phyloP scores from a whole-genome alignment of 2,329 filamentous ascomycete species.

The Gyromitra esculenta region DNA sequence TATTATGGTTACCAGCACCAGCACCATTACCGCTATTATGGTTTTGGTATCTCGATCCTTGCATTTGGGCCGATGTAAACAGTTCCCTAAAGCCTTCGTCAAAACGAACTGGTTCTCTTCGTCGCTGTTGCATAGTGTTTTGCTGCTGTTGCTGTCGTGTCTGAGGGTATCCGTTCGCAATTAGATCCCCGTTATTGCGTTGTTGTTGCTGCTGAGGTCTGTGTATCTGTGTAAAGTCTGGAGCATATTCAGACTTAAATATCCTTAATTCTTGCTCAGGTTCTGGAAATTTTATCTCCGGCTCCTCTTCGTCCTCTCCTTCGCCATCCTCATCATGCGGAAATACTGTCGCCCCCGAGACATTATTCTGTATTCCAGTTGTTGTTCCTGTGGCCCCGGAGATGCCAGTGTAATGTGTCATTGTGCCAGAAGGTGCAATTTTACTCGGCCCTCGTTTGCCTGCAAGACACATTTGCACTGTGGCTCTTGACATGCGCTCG shows the following conservation, averaged over 20 bases:
- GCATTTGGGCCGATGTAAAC: conserved; percentile 47
- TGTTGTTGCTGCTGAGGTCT: conserved; percentile 31
- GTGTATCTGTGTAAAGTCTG: conserved; percentile 47
- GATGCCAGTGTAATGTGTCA: conserved; percentile 32
- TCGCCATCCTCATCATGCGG: conserved; percentile 35
- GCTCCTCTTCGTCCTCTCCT: conserved; percentile 23
- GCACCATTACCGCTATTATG: conserved; percentile 12
- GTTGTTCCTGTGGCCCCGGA: conserved; percentile 29
- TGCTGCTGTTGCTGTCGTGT: conserved; percentile 47
- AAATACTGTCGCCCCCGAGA: conserved; percentile 9
- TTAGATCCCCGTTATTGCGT: conserved; percentile 12
- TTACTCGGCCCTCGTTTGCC: conserved; percentile 47
- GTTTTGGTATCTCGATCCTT: conserved; percentile 23
- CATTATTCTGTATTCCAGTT: conserved; percentile 16
- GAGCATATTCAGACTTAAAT: conserved; percentile 38
- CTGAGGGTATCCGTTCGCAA: conserved; percentile 23
- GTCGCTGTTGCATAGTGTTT: conserved; percentile 31
- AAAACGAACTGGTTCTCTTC: conserved; percentile 51
- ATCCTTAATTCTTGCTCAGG: conserved; percentile 32
- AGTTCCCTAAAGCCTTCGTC: conserved; percentile 54
- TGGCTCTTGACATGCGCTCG: conserved; percentile 92
- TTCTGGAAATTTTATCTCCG: conserved; percentile 42
- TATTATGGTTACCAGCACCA: conserved; percentile 8
- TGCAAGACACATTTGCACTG: conserved; percentile 86
- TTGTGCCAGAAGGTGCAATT: conserved; percentile 44